Evolutionary conservation across 768 basidiomycete genomes (phyloP).

Genomic region (Mycena floridula): DNA sequence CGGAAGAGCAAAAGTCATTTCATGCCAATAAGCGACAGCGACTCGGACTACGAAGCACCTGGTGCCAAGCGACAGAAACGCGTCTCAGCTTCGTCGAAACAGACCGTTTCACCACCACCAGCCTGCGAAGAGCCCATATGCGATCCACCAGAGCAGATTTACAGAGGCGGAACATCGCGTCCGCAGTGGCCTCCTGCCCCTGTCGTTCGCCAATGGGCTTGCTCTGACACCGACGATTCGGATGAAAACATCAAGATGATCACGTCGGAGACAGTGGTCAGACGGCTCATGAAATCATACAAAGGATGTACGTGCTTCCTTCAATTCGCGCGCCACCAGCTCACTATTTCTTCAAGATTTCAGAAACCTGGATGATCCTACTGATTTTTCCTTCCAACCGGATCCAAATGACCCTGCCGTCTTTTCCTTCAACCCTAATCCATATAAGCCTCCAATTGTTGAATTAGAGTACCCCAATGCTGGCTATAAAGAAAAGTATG

Average conservation of each 20-base stretch:
- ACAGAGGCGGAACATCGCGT: no score
- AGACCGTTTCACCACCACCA: no score
- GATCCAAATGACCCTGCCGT: slow-evolving; percentile 54
- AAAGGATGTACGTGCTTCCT: slow-evolving; percentile 52
- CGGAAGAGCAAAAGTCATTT: no score
- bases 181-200: no score
- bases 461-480: slow-evolving; percentile 79
- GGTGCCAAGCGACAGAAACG: no score
- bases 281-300: slow-evolving; percentile 57
- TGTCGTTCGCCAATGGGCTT: no score
- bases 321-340: slow-evolving; percentile 10
- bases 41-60: no score
- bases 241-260: slow-evolving; percentile 12
- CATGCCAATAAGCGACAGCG: no score
- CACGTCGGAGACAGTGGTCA: slow-evolving; percentile 63
- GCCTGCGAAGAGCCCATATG: no score
- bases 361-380: slow-evolving; percentile 54
- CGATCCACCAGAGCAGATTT: no score
- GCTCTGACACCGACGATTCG: no score
- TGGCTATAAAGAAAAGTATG: slow-evolving; percentile 61
- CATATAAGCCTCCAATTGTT: slow-evolving; percentile 57
- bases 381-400: slow-evolving; percentile 59
- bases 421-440: slow-evolving; percentile 55
- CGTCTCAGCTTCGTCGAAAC: no score
- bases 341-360: slow-evolving; percentile 45